These are phyloP conservation scores for Pichia kudriavzevii DNA, from an alignment of 1,139 yeast species.

Conservation along the genomic window DNA sequence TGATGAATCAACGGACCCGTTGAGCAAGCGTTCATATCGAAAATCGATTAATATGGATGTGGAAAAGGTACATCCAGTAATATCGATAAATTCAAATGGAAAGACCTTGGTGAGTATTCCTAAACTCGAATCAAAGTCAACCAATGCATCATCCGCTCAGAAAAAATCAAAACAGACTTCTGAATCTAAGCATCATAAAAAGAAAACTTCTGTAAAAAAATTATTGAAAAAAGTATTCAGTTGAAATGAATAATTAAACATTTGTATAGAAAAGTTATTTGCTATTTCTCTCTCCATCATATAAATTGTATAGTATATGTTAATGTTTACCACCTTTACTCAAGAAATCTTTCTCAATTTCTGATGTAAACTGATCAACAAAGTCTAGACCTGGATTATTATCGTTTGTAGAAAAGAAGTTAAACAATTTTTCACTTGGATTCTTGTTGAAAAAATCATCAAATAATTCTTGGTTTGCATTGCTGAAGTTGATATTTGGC, in stretches of 20 bases:
- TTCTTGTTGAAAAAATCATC: slow-evolving; percentile 27
- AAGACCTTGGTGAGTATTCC: too few relatives aligned
- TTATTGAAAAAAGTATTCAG: slow-evolving; percentile 12
- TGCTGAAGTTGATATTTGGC: slow-evolving; percentile 12
- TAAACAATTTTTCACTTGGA: slow-evolving; percentile 53
- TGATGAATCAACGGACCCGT: too few relatives aligned
- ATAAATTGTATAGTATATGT: too few relatives aligned
- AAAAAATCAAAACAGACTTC: neutral
- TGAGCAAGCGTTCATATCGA: too few relatives aligned
- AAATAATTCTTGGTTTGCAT: slow-evolving; percentile 24
- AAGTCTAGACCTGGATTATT: slow-evolving; percentile 69
- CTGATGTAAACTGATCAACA: slow-evolving; percentile 85
- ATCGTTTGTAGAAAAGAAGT: slow-evolving; percentile 51
- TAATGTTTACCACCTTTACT: slow-evolving; percentile 22
- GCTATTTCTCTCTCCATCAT: neutral
- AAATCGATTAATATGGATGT: too few relatives aligned
- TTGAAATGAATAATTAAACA: neutral
- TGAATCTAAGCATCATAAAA: too few relatives aligned
- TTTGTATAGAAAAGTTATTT: neutral
- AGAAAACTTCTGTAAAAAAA: too few relatives aligned
- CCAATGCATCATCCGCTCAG: too few relatives aligned
- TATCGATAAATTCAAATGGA: too few relatives aligned
- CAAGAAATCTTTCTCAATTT: slow-evolving; percentile 53
- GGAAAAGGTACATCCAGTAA: too few relatives aligned
- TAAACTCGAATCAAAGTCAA: neutral